These are phyloP conservation scores for Dacryopinax primogenitus DNA, from an alignment of 768 basidiomycete species.

Conservation along the genomic window DNA sequence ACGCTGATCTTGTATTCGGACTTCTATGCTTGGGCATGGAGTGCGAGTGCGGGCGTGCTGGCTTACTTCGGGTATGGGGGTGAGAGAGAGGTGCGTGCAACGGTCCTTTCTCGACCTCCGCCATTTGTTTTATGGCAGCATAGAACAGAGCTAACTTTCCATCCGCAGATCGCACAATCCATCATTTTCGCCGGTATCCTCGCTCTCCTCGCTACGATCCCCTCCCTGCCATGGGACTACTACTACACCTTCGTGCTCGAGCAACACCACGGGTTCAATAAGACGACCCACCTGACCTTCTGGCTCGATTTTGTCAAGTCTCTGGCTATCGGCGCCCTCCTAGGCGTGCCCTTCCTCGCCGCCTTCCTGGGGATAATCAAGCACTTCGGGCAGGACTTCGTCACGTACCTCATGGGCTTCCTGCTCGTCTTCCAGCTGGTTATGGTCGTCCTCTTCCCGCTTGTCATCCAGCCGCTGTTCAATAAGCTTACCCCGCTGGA, in stretches of 20 bases:
- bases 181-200: conserved; percentile 61
- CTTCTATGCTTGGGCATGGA: conserved; percentile 76
- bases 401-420: conserved; percentile 88
- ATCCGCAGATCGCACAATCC: conserved; percentile 72
- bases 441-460: conserved; percentile 74
- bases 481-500: conserved; percentile 88
- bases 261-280: conserved; percentile 94
- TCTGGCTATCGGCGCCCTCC: conserved; percentile 51
- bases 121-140: conserved; percentile 7
- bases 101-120: too few species aligned
- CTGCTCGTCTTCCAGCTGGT: conserved; percentile 73
- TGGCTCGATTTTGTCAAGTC: conserved; percentile 68
- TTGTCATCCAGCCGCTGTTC: conserved; percentile 87
- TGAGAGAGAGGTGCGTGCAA: conserved; percentile 66
- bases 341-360: conserved; percentile 78
- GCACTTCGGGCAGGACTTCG: conserved; percentile 87
- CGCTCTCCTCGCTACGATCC: conserved; percentile 50
- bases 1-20: conserved; percentile 60
- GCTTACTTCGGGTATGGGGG: conserved; percentile 46
- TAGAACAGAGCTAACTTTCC: neutral
- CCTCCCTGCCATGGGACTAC: conserved; percentile 59
- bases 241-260: conserved; percentile 92
- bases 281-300: conserved; percentile 67
- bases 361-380: conserved; percentile 79
- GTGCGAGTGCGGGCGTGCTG: conserved; percentile 40